Percentiles rank a stretch among this genome's conserved stretches.
Conservation (phyloP, 163 green algal species). For the Coccomyxa subellipsoidea region DNA sequence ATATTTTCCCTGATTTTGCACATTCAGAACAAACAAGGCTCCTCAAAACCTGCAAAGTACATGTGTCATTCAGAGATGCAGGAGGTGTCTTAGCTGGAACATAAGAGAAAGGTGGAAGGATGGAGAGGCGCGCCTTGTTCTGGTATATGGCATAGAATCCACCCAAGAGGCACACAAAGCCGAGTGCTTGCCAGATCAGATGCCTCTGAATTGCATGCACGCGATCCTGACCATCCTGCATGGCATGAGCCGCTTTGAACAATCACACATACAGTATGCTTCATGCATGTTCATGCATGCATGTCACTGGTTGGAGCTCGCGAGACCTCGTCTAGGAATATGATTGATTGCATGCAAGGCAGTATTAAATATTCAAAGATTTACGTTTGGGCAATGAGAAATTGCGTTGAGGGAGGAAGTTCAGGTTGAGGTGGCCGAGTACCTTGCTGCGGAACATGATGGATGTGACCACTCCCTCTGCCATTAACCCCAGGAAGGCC, state of each 20-base stretch:
- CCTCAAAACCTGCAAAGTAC: neutral
- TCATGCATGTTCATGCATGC: neutral
- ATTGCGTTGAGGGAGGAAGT: no score
- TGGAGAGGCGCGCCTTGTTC: conserved; percentile 33
- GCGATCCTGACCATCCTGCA: conserved; percentile 16
- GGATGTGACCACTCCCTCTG: conserved; percentile 29
- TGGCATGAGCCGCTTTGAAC: no score
- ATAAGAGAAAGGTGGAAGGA: neutral
- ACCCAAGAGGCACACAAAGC: conserved; percentile 15
- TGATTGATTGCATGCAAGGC: neutral
- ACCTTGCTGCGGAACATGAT: conserved; percentile 24
- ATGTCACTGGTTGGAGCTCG: neutral
- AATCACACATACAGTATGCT: neutral
- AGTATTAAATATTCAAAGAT: neutral
- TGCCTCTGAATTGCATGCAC: conserved; percentile 29
- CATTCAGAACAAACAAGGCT: neutral
- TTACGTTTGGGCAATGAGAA: no score
- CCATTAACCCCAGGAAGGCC: conserved; percentile 33
- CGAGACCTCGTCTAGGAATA: neutral
- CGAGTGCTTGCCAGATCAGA: conserved; percentile 7
- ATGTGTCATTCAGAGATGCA: neutral
- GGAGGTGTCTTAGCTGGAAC: neutral
- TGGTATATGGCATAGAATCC: conserved; percentile 32
- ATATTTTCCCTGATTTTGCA: no score
- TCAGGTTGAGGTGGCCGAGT: neutral